Base-by-base conservation (phyloP, 257 asterid species). In the Solanum okadae region DNA sequence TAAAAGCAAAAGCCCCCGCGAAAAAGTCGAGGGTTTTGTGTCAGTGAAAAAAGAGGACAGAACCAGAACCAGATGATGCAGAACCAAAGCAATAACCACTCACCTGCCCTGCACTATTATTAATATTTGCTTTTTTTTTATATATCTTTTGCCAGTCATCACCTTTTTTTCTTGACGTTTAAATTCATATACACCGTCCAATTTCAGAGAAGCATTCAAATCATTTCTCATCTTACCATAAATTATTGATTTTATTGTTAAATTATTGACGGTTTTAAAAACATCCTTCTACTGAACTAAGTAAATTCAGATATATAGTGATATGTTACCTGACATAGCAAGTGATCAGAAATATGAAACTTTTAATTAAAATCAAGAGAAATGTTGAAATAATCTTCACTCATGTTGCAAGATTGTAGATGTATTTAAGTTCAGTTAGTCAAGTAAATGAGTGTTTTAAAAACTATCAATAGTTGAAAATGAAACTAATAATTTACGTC, bases 11-110 rank as follows among this genome's bases (percentile, higher is more conserved):
- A 92, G 92, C 27, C 25, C 94, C 95, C 94, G 97, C 98, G 98
- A 94, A 94, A 95, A 95, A 94, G 98, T 94, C 95, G 98, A 95
- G 98, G 93, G 98, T 25, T 46, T 81, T 49, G 70, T 82, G 86
- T 82, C 86, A 82, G 86, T 49, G 20, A 52, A 52, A 2, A 52
- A 18, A 16, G 61, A 52, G 61, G 61, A 52, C 61, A 49, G 61
- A 49, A 42, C 14, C 52, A 44, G 16, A 12, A 34, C 15, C 16
- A 68, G 37, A 33, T 20, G 49, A 73, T 38, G 83, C 59, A n/a
- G 84, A 67, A 71, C 40, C 84, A 27, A 79, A 81, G 85, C 40
- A 79, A 44, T 15, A 79, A 16, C 25, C 67, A 79, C 71, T 4
- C 31, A 4, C 71, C 67, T 79, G 38, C 61, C n/a, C 37, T 79